A percentile compares a stretch with the other conserved stretches of the same genome.
Evolutionary conservation across 768 basidiomycete species (phyloP).

Genomic region (Ramaria rubella): DNA sequence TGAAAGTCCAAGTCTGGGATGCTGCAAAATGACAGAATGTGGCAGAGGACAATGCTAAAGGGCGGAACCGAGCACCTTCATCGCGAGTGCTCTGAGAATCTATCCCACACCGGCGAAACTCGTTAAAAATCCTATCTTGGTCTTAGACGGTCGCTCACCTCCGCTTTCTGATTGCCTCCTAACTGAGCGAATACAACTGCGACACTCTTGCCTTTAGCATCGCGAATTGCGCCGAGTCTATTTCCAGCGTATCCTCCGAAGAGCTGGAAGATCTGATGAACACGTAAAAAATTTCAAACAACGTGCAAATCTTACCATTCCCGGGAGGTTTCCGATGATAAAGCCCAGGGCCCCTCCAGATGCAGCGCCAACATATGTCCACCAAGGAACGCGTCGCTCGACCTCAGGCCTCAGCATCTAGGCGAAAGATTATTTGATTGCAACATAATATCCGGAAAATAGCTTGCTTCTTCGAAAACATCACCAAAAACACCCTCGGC

Average conservation of each 20-base stretch:
- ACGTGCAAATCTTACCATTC: constrained; percentile 38
- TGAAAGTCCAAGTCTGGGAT: background rate
- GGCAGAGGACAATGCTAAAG: constrained; percentile 14
- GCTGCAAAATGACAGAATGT: background rate
- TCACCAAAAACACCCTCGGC: constrained; percentile 80
- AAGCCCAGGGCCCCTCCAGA: constrained; percentile 55
- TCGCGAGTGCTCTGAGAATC: constrained; percentile 75
- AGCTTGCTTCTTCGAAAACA: constrained; percentile 81
- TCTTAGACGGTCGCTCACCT: constrained; percentile 42
- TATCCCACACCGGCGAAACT: constrained; percentile 28
- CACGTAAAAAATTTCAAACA: background rate
- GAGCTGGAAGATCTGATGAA: background rate
- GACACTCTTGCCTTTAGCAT: constrained; percentile 92
- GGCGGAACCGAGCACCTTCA: constrained; percentile 75
- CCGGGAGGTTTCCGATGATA: constrained; percentile 74
- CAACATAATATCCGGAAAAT: background rate
- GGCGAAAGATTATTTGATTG: background rate
- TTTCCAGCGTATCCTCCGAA: constrained; percentile 85
- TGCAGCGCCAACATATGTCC: constrained; percentile 65
- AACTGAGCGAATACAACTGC: constrained; percentile 80
- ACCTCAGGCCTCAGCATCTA: constrained; percentile 80
- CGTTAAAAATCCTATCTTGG: background rate
- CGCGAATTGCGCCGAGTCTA: constrained; percentile 82
- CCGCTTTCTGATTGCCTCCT: constrained; percentile 74
- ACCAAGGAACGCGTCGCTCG: constrained; percentile 60